These are phyloP conservation scores for Furculomyces boomerangus DNA, from an alignment of 371 early-diverging fungal species.

Conservation along the genomic window DNA sequence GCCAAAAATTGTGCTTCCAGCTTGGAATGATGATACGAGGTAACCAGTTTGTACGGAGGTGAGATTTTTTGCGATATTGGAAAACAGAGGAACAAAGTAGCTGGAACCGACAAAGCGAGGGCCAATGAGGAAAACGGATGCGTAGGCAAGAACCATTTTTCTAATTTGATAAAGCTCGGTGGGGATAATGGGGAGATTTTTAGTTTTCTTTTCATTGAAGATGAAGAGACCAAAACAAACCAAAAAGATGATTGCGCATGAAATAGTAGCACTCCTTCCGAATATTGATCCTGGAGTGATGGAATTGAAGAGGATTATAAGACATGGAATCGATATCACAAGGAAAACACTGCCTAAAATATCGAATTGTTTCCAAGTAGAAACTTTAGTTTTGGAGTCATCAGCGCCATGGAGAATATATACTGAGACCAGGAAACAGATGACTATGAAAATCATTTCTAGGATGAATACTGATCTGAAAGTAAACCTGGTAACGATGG, in stretches of 20 bases:
- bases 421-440: background rate
- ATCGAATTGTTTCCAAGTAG: background rate
- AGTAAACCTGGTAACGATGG: background rate
- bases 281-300: background rate
- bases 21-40: background rate
- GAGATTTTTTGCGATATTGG: background rate
- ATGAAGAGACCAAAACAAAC: background rate
- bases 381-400: background rate
- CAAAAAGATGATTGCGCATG: background rate
- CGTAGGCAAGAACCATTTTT: background rate
- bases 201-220: background rate
- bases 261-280: background rate
- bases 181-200: background rate
- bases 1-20: background rate
- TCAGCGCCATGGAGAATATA: background rate
- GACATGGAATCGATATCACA: background rate
- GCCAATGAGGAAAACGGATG: background rate
- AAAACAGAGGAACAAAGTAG: background rate
- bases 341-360: background rate
- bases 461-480: background rate
- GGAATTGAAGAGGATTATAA: background rate
- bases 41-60: background rate
- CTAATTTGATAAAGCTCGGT: background rate
- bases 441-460: background rate
- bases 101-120: background rate